These are phyloP conservation scores for Globisporangium paroecandrum DNA, from an alignment of 352 stramenopile genomes.

Conservation along the genomic window DNA sequence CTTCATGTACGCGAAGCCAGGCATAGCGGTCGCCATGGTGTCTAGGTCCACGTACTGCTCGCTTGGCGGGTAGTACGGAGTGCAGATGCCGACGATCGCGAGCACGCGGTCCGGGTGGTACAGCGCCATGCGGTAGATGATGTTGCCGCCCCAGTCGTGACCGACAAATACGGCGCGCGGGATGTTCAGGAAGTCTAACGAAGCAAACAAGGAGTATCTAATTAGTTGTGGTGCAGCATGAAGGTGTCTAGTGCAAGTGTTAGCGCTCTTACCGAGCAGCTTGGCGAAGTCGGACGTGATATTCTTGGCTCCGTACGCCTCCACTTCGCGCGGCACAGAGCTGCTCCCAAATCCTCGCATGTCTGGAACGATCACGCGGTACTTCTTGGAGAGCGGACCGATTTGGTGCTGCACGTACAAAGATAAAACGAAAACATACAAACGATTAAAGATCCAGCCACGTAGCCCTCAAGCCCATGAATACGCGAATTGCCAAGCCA, in stretches of 20 bases:
- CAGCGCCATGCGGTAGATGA: slow-evolving; percentile 51
- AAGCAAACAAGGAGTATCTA: neutral
- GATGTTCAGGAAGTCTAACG: slow-evolving; percentile 42
- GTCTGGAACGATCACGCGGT: slow-evolving; percentile 55
- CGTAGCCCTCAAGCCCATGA: neutral
- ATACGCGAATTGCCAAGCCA: neutral
- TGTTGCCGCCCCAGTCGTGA: slow-evolving; percentile 58
- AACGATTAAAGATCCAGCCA: neutral
- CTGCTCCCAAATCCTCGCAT: slow-evolving; percentile 50
- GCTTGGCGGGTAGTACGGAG: slow-evolving; percentile 40
- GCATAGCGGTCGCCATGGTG: slow-evolving; percentile 23
- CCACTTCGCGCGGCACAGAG: slow-evolving; percentile 33
- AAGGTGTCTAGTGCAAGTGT: neutral
- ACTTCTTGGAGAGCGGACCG: slow-evolving; percentile 37
- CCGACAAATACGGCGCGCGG: slow-evolving; percentile 44
- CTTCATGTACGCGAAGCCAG: slow-evolving; percentile 39
- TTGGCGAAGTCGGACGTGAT: slow-evolving; percentile 36
- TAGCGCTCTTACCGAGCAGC: slow-evolving; percentile 28
- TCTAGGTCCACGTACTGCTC: slow-evolving; percentile 36
- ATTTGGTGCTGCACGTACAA: slow-evolving; percentile 40
- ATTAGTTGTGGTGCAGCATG: neutral
- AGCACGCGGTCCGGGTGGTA: slow-evolving; percentile 55
- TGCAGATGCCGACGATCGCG: slow-evolving; percentile 52
- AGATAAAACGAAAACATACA: neutral
- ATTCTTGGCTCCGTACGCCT: slow-evolving; percentile 47